Evolutionary conservation across 371 early-diverging fungal genomes (phyloP).

Genomic region (Fennellomyces sp.): DNA sequence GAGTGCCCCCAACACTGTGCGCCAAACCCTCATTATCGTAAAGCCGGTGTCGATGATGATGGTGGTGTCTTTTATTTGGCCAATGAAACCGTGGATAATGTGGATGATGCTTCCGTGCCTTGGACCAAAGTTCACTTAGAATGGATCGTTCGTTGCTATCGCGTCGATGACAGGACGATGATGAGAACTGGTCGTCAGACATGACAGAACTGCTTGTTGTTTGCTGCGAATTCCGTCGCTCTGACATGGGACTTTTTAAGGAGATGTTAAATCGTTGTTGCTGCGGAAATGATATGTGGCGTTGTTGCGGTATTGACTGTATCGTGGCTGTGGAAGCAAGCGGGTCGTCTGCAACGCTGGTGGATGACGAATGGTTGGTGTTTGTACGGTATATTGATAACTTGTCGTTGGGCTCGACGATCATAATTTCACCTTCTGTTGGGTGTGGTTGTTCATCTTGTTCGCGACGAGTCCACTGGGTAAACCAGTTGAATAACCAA

Average conservation of each 20-base stretch:
- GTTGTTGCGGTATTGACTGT: background rate
- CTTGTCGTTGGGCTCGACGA: background rate
- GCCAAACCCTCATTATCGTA: background rate
- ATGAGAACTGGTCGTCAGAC: slow-evolving; percentile 36
- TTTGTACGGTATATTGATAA: background rate
- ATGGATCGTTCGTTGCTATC: slow-evolving; percentile 29
- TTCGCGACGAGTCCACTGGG: background rate
- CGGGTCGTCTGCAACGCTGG: background rate
- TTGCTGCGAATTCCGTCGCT: slow-evolving; percentile 35
- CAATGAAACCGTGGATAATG: slow-evolving; percentile 37
- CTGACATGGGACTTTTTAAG: background rate
- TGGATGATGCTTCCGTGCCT: slow-evolving; percentile 31
- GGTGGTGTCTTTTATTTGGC: slow-evolving; percentile 18
- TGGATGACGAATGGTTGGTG: background rate
- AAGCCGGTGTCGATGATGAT: slow-evolving; percentile 7
- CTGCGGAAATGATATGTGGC: slow-evolving; percentile 4
- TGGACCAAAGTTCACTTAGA: slow-evolving; percentile 37
- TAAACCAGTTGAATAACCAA: slow-evolving; percentile 14
- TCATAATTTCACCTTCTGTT: background rate
- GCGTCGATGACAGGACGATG: slow-evolving; percentile 28
- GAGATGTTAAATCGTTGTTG: background rate
- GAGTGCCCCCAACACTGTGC: slow-evolving; percentile 13
- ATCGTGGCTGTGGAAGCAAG: background rate
- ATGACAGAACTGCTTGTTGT: slow-evolving; percentile 27
- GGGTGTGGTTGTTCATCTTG: background rate